Conservation (phyloP, 495 filamentous ascomycete species). For the Aspergillus sparsus region DNA sequence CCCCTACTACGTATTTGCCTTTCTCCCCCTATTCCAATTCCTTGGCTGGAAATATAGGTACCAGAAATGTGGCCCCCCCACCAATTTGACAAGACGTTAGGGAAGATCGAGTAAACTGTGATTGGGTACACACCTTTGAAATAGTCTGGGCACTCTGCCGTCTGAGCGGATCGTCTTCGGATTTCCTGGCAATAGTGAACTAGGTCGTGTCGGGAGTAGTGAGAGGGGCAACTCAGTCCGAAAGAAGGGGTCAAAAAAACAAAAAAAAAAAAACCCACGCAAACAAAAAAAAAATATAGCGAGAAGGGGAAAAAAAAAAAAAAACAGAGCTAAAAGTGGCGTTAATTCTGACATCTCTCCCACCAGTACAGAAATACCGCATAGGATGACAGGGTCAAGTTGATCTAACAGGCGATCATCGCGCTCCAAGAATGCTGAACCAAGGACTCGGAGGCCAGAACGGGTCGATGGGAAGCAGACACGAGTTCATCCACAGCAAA, state of each 20-base stretch:
- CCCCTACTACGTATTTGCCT: no score
- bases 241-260: constrained; percentile 6
- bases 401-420: constrained; percentile 8
- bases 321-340: neutral
- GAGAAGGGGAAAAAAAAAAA: neutral
- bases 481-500: constrained; percentile 1
- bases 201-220: neutral
- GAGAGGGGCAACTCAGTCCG: constrained; percentile 1
- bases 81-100: neutral
- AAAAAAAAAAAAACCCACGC: constrained; percentile 5
- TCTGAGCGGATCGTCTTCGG: neutral
- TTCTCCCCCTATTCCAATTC: neutral
- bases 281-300: neutral
- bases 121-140: neutral
- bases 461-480: neutral
- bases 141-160: neutral
- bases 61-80: neutral
- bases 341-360: constrained; percentile 8
- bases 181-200: neutral
- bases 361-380: constrained; percentile 3
- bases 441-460: constrained; percentile 8
- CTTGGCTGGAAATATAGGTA: neutral
- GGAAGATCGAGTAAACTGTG: neutral
- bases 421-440: constrained; percentile 4
- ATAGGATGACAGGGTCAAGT: neutral